Evolutionary conservation across 73 alveolate species (phyloP).

Genomic region (Symbiodinium natans): DNA sequence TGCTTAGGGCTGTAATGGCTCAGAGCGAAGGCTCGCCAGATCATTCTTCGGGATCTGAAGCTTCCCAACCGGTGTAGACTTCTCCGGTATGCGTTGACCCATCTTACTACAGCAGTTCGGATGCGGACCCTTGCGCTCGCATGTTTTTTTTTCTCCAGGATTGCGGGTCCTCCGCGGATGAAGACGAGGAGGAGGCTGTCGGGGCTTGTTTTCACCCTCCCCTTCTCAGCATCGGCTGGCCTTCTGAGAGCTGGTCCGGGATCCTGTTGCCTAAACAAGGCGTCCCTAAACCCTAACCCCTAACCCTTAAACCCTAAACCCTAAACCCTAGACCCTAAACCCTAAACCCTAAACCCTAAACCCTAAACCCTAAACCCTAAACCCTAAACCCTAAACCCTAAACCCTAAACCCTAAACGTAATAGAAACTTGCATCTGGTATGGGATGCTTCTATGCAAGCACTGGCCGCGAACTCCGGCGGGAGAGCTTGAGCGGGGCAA

Average conservation of each 20-base stretch:
- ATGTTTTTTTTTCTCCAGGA: too few relatives aligned
- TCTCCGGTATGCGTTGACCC: too few relatives aligned
- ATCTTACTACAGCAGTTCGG: too few relatives aligned
- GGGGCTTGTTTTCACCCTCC: neutral
- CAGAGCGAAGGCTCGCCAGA: too few relatives aligned
- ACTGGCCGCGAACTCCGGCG: neutral
- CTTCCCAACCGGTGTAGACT: too few relatives aligned
- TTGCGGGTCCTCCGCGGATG: neutral
- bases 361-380: neutral
- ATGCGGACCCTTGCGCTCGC: too few relatives aligned
- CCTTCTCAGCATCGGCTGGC: neutral
- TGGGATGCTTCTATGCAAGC: too few relatives aligned
- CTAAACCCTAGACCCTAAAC: neutral
- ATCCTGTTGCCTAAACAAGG: too few relatives aligned
- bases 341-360: neutral
- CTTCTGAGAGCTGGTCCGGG: too few relatives aligned
- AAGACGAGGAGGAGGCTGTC: neutral
- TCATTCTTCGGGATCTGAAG: too few relatives aligned
- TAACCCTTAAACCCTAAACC: neutral
- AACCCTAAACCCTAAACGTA: neutral
- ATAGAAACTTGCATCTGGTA: too few relatives aligned
- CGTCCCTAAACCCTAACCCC: neutral
- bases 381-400: neutral
- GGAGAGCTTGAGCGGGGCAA: neutral
- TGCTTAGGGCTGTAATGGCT: too few relatives aligned